Evolutionary conservation across 345 rosid genomes (phyloP), one percentile per base, ranked within the genome.

Genomic region (Gossypium sturtianum): DNA sequence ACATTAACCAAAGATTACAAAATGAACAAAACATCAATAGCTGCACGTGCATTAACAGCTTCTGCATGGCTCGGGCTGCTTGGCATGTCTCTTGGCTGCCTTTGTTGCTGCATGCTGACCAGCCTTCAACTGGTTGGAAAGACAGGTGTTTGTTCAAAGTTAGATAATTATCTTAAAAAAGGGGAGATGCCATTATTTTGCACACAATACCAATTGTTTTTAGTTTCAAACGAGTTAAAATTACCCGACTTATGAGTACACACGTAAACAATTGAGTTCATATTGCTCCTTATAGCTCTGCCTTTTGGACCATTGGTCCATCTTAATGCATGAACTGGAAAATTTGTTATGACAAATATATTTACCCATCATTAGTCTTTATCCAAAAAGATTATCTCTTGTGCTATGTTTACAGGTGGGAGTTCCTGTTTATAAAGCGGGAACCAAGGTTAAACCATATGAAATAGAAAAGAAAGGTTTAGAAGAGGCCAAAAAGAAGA

Each of bases 71-170:
- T n/a, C n/a, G n/a, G n/a, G n/a, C n/a, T n/a, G n/a, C n/a, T n/a
- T n/a, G n/a, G n/a, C n/a, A n/a, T n/a, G n/a, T n/a, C n/a, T n/a
- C n/a, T n/a, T n/a, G n/a, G n/a, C n/a, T n/a, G n/a, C n/a, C n/a
- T n/a, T n/a, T n/a, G n/a, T n/a, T n/a, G n/a, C n/a, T n/a, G n/a
- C n/a, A n/a, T n/a, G n/a, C n/a, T n/a, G n/a, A n/a, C n/a, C n/a
- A n/a, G n/a, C n/a, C n/a, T n/a, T n/a, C n/a, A n/a, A n/a, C n/a
- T n/a, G 68, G 99, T 95, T 64, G 98, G 99, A 44, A 95, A 95
- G 91, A 95, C 99, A 58, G 90, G 98, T 4, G 97, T 95, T 73
- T 91, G 96, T 76, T 97, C 93, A 61, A 95, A 95, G 85, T 86
- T 95, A 73, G 99, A 98, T 67, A 81, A 75, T 84, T 91, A 95